Evolutionary conservation across 140 eudicot genomes (phyloP), one percentile per base, ranked within the genome.

Genomic region (Cichorium intybus): DNA sequence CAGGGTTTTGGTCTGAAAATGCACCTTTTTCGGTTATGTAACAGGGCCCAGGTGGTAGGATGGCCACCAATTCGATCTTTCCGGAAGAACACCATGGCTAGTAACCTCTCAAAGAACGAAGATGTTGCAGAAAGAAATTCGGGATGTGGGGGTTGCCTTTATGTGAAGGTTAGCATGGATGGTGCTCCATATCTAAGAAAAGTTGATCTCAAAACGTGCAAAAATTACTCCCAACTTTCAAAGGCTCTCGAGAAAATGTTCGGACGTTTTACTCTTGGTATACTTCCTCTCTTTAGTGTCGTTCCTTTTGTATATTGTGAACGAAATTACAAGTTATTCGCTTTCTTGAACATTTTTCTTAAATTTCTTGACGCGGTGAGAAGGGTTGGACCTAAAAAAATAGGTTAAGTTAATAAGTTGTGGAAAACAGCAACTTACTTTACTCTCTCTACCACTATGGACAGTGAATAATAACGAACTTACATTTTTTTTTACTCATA

Each of bases 21-120:
- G 12, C 50, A 48, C 35, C 12, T 48, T 47, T 37, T 8, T 66
- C 18, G 56, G 18, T 34, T 66, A 37, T 57, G 18, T 60, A 63
- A 66, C 73, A 86, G 97, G 79, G 82, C 85, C 64, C 91, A 81
- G 67, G 85, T 89, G 52, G 95, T 89, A 37, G 97, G 97, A 66
- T 89, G 97, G 97, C 97, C 97, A 63, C 97, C 97, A 60, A 71
- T 89, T 70, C 82, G 95, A 58, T 86, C 95, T 57, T 89, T 86
- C 72, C 73, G 89, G 45, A 89, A 86, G 82, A 89, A 84, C 84
- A 76, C 87, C 23, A 71, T 89, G 81, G 89, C 95, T 7, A 69
- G 83, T 6, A 83, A 63, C 54, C 24, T 26, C 47, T 66, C 84
- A 6, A 89, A 89, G 62, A 77, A 77, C 14, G 87, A 60, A 8